Percentiles rank a stretch among this genome's conserved stretches.
These are phyloP conservation scores for Penicillium daleae DNA, from an alignment of 495 filamentous ascomycete species.

Conservation along the genomic window DNA sequence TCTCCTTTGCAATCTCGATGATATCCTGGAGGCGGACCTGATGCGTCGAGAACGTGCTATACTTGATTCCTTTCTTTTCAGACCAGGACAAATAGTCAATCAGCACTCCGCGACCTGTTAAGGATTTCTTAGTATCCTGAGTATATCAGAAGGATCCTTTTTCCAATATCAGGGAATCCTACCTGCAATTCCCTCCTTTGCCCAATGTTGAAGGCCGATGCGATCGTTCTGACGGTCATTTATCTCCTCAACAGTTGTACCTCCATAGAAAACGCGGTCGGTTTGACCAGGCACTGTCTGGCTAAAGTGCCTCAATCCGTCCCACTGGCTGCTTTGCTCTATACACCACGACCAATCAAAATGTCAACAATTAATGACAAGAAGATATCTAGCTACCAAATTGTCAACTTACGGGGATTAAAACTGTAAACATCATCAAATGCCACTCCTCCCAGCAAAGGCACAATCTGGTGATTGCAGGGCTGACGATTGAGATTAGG, in stretches of 20 bases:
- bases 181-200: conserved; percentile 50
- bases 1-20: conserved; percentile 38
- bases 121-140: not conserved
- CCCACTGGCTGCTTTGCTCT: conserved; percentile 73
- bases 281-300: conserved; percentile 37
- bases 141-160: no score
- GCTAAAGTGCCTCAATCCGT: conserved; percentile 63
- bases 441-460: conserved; percentile 45
- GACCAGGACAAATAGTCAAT: conserved; percentile 59
- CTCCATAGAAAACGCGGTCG: conserved; percentile 54
- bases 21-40: conserved; percentile 47
- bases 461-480: conserved; percentile 46
- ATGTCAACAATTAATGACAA: not conserved
- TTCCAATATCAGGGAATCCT: not conserved
- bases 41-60: conserved; percentile 43
- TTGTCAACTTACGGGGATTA: conserved; percentile 58
- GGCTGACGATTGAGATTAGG: conserved; percentile 47
- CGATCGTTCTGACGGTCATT: conserved; percentile 53
- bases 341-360: not conserved
- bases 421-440: conserved; percentile 68
- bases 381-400: not conserved
- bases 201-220: conserved; percentile 51
- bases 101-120: conserved; percentile 55
- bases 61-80: conserved; percentile 39
- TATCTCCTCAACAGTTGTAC: conserved; percentile 51